These are phyloP conservation scores for Cystofilobasidium ferigula DNA, from an alignment of 768 basidiomycete species.

Conservation along the genomic window DNA sequence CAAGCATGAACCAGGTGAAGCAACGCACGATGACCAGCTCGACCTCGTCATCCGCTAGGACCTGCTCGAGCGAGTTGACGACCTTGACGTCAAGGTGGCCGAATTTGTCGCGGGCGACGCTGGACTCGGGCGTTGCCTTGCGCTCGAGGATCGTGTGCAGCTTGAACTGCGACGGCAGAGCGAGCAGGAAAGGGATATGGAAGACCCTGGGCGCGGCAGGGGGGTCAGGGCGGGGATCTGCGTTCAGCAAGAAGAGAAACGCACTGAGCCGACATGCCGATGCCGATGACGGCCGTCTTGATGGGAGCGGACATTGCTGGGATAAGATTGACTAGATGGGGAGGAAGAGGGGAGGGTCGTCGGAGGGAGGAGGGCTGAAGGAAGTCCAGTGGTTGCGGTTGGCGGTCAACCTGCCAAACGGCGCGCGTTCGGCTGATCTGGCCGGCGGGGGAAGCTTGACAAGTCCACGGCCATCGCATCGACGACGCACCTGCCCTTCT, in stretches of 20 bases:
- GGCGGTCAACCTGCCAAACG: no score
- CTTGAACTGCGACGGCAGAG: slow-evolving; percentile 57
- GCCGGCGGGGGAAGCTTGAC: no score
- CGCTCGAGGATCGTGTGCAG: slow-evolving; percentile 67
- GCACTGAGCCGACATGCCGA: slow-evolving; percentile 49
- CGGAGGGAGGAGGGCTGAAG: no score
- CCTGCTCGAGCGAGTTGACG: slow-evolving; percentile 51
- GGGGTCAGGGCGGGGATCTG: not conserved
- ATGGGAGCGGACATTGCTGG: slow-evolving; percentile 41
- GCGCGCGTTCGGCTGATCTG: no score
- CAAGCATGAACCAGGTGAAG: no score
- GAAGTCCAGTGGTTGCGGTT: no score
- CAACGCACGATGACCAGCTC: slow-evolving; percentile 50
- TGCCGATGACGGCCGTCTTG: slow-evolving; percentile 60
- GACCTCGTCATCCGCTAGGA: slow-evolving; percentile 52
- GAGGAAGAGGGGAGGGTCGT: not conserved
- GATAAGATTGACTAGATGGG: not conserved
- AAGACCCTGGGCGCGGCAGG: slow-evolving; percentile 51
- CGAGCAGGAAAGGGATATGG: slow-evolving; percentile 66
- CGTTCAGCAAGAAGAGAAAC: not conserved
- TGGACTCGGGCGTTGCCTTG: slow-evolving; percentile 51
- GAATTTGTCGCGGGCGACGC: slow-evolving; percentile 57
- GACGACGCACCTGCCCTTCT: no score
- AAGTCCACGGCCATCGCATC: no score
- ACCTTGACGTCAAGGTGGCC: slow-evolving; percentile 48